phyloP scores from a whole-genome alignment of 768 basidiomycete genomes.

The Lactifluus hygrophoroides region DNA sequence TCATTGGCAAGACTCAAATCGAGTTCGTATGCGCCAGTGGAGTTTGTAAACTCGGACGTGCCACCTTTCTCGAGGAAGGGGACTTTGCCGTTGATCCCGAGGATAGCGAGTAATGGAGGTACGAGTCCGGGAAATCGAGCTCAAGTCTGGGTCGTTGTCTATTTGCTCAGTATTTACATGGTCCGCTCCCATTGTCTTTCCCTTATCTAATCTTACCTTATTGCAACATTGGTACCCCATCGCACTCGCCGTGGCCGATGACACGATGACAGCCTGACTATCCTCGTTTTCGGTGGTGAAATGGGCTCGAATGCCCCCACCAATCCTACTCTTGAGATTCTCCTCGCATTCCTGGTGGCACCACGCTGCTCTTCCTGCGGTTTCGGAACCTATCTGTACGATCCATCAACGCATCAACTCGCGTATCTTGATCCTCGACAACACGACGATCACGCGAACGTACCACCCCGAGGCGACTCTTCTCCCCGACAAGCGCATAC shows the following conservation, averaged over 20 bases:
- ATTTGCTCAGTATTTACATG: no score
- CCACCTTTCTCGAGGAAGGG: conserved; percentile 70
- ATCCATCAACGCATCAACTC: conserved; percentile 53
- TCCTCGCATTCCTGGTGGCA: conserved; percentile 56
- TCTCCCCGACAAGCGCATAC: conserved; percentile 63
- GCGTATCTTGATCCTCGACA: conserved; percentile 57
- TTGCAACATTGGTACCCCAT: conserved; percentile 75
- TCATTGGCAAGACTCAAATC: conserved; percentile 49
- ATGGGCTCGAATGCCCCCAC: conserved; percentile 57
- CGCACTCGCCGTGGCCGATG: conserved; percentile 62
- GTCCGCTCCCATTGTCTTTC: no score
- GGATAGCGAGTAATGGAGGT: conserved; percentile 63
- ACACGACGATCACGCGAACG: conserved; percentile 62
- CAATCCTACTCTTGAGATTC: conserved; percentile 60
- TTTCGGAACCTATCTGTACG: conserved; percentile 69
- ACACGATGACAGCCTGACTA: no score
- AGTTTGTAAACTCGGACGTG: conserved; percentile 51
- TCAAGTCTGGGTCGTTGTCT: no score
- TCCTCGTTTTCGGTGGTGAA: conserved; percentile 71
- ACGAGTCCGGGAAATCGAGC: conserved; percentile 56
- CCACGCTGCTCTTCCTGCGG: conserved; percentile 56
- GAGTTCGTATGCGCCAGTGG: conserved; percentile 74
- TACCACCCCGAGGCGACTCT: conserved; percentile 75
- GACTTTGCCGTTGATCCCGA: conserved; percentile 77
- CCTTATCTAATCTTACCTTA: no score